A percentile compares a stretch with the other conserved stretches of the same genome.
phyloP scores from a whole-genome alignment of 1,139 yeast genomes.

The Candida buenavistaensis region DNA sequence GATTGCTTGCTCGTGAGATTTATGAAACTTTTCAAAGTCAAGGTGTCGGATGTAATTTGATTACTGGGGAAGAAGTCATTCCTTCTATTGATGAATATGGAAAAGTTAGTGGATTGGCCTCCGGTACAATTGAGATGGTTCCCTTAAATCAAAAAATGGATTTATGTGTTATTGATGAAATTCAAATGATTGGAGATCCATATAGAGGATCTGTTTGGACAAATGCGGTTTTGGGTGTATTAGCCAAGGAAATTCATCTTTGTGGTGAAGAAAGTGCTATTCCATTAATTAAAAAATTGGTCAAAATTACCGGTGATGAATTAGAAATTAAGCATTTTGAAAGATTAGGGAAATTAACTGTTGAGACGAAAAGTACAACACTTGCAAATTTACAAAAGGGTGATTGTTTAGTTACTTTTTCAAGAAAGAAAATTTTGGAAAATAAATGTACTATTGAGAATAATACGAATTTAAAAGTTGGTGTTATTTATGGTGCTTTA shows the following conservation, averaged over 20 bases:
- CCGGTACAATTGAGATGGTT: slow-evolving; percentile 95
- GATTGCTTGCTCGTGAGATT: slow-evolving; percentile 88
- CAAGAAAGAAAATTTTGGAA: slow-evolving; percentile 67
- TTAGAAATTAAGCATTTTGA: slow-evolving; percentile 66
- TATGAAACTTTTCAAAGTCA: slow-evolving; percentile 73
- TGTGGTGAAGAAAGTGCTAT: slow-evolving; percentile 93
- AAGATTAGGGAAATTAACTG: slow-evolving; percentile 70
- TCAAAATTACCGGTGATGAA: slow-evolving; percentile 75
- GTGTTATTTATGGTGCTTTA: slow-evolving; percentile 90
- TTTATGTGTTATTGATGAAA: slow-evolving; percentile 90
- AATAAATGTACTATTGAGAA: slow-evolving; percentile 66
- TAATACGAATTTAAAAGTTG: slow-evolving; percentile 65
- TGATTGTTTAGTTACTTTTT: slow-evolving; percentile 88
- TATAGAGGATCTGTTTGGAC: slow-evolving; percentile 95
- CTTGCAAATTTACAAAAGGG: slow-evolving; percentile 54
- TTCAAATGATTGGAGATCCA: slow-evolving; percentile 87
- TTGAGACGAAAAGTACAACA: slow-evolving; percentile 40
- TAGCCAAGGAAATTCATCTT: slow-evolving; percentile 81
- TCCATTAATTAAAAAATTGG: slow-evolving; percentile 58
- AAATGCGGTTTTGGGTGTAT: slow-evolving; percentile 81
- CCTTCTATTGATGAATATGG: slow-evolving; percentile 70
- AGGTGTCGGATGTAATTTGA: slow-evolving; percentile 71
- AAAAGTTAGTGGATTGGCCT: slow-evolving; percentile 66
- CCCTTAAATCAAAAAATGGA: slow-evolving; percentile 69
- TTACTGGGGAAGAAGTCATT: slow-evolving; percentile 92